These are phyloP conservation scores for Aegle marmelos DNA, from an alignment of 345 rosid genomes.

Conservation along the genomic window DNA sequence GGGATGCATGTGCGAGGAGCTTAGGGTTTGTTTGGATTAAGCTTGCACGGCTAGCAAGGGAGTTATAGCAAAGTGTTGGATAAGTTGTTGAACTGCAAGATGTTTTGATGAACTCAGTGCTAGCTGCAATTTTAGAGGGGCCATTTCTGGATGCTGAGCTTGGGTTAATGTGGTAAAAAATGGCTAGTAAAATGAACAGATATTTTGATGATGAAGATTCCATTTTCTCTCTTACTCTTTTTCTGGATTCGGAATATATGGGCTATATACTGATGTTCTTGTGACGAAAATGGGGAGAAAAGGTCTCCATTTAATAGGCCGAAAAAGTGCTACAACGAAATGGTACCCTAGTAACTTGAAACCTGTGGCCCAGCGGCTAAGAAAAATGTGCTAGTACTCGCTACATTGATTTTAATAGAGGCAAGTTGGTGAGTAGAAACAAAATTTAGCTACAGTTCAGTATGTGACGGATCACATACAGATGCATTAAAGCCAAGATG, in stretches of 20 bases:
- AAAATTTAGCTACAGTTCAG: neutral
- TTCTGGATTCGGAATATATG: neutral
- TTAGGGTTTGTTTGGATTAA: conserved; percentile 65
- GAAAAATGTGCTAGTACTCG: neutral
- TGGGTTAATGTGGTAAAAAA: conserved; percentile 11
- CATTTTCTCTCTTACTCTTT: conserved; percentile 14
- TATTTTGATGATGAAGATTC: conserved; percentile 10
- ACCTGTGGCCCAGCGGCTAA: neutral
- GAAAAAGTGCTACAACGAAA: neutral
- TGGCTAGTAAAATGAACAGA: conserved; percentile 18
- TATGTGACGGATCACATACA: no score
- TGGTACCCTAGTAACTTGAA: neutral
- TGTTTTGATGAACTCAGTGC: conserved; percentile 56
- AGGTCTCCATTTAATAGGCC: conserved; percentile 20
- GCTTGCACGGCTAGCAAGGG: conserved; percentile 55
- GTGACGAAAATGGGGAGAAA: conserved; percentile 11
- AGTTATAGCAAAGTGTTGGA: conserved; percentile 58
- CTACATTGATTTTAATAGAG: neutral
- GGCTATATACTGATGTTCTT: neutral
- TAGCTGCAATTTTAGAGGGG: conserved; percentile 14
- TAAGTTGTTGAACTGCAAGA: conserved; percentile 62
- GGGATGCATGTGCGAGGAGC: conserved; percentile 62
- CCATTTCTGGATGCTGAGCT: conserved; percentile 27
- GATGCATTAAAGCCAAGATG: no score
- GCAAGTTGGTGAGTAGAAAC: neutral